Evolutionary conservation across 1,139 yeast genomes (phyloP).

Genomic region (Suhomyces wounanorum): DNA sequence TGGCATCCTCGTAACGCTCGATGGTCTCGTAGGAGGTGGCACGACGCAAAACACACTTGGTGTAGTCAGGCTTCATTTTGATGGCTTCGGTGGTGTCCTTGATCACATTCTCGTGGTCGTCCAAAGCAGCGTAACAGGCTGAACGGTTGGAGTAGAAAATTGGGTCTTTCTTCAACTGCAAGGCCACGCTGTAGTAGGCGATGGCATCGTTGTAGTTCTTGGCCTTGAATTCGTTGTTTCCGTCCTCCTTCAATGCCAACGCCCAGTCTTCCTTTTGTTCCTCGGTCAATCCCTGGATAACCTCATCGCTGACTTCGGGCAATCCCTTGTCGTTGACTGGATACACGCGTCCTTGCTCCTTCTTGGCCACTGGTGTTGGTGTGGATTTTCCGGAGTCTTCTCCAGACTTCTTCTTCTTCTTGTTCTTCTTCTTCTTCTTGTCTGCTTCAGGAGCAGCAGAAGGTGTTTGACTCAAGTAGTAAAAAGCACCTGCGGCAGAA

Average conservation of each 20-base stretch:
- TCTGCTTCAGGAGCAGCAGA: conserved; percentile 20
- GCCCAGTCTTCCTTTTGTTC: conserved; percentile 71
- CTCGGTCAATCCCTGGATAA: conserved; percentile 47
- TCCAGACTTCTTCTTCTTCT: conserved; percentile 35
- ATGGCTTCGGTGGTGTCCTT: conserved; percentile 88
- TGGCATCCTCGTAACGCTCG: conserved; percentile 79
- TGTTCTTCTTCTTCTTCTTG: conserved; percentile 43
- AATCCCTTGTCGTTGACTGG: conserved; percentile 57
- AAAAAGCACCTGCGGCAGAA: conserved; percentile 62
- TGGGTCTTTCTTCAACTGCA: conserved; percentile 75
- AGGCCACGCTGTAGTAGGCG: conserved; percentile 74
- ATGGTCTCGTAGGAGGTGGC: conserved; percentile 85
- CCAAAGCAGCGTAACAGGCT: conserved; percentile 87
- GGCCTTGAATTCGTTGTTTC: conserved; percentile 74
- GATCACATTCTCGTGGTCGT: conserved; percentile 78
- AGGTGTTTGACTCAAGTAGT: conserved; percentile 28
- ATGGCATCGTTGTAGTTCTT: conserved; percentile 75
- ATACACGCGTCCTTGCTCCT: conserved; percentile 27
- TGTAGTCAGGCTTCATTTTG: conserved; percentile 81
- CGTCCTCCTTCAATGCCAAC: conserved; percentile 80
- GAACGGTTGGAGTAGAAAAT: conserved; percentile 92
- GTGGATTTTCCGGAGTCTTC: conserved; percentile 19
- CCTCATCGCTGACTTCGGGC: conserved; percentile 55
- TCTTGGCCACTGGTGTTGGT: conserved; percentile 15
- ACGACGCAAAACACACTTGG: conserved; percentile 72